Conservation (phyloP, 306 rosid genomes). For the Mimosa bimucronata region DNA sequence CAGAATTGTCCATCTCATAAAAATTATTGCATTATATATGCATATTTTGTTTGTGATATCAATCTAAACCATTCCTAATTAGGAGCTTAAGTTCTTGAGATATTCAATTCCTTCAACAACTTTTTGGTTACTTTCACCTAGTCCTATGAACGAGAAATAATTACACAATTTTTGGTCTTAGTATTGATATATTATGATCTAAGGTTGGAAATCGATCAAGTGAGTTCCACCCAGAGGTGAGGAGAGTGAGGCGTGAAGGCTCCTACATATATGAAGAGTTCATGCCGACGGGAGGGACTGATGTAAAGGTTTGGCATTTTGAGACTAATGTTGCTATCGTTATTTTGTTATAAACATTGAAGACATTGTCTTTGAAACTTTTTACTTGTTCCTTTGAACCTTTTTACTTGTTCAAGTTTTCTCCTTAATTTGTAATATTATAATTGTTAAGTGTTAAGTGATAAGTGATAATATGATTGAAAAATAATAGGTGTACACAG, state of each 20-base stretch:
- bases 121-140: background rate
- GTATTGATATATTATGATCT: constrained; percentile 37
- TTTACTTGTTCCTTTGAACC: background rate
- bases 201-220: constrained; percentile 98
- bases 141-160: constrained; percentile 32
- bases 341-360: background rate
- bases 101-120: background rate
- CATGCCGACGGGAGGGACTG: constrained; percentile 99
- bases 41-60: background rate
- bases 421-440: constrained; percentile 1
- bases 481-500: constrained; percentile 81
- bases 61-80: background rate
- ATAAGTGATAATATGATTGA: constrained; percentile 37
- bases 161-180: constrained; percentile 25
- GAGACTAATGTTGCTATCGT: background rate
- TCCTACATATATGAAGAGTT: constrained; percentile 96
- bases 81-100: constrained; percentile 18
- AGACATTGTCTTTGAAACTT: background rate
- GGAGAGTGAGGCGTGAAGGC: constrained; percentile 98
- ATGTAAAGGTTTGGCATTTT: constrained; percentile 79
- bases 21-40: constrained; percentile 6
- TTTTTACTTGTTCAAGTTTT: background rate
- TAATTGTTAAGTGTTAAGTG: constrained; percentile 11
- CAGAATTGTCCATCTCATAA: background rate
- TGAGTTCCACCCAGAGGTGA: constrained; percentile 93